Evolutionary conservation across 495 filamentous ascomycete species (phyloP).

Genomic region (Penicillium tannophilum): DNA sequence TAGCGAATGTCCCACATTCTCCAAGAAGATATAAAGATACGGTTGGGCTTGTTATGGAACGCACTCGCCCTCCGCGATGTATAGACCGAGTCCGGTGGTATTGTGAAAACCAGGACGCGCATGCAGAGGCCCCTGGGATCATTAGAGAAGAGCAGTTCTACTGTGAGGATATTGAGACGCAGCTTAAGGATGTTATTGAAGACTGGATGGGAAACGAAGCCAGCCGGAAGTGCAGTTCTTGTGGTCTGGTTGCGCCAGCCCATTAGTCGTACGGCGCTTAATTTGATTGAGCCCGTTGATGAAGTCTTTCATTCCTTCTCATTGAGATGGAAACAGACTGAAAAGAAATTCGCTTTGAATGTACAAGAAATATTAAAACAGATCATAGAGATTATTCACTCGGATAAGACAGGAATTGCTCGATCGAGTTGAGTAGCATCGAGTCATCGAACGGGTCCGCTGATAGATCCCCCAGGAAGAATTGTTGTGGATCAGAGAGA

Average conservation of each 20-base stretch:
- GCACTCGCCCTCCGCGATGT: conserved; percentile 62
- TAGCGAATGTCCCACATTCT: conserved; percentile 73
- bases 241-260: conserved; percentile 46
- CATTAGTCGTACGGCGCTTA: neutral
- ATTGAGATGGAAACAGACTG: neutral
- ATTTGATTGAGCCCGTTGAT: neutral
- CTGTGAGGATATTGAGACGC: conserved; percentile 79
- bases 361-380: neutral
- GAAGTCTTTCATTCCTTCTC: neutral
- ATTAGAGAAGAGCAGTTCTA: conserved; percentile 79
- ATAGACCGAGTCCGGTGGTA: conserved; percentile 84
- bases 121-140: conserved; percentile 29
- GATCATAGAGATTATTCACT: neutral
- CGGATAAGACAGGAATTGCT: conserved; percentile 8
- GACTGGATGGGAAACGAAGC: conserved; percentile 65
- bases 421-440: conserved; percentile 10
- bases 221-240: conserved; percentile 66
- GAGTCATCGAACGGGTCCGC: conserved; percentile 7
- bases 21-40: conserved; percentile 56
- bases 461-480: neutral
- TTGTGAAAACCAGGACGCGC: conserved; percentile 54
- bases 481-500: neutral
- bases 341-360: neutral
- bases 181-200: conserved; percentile 82
- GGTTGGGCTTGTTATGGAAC: conserved; percentile 78